These are phyloP conservation scores for Dispira parvispora DNA, from an alignment of 192 early-diverging fungal species.

Conservation along the genomic window DNA sequence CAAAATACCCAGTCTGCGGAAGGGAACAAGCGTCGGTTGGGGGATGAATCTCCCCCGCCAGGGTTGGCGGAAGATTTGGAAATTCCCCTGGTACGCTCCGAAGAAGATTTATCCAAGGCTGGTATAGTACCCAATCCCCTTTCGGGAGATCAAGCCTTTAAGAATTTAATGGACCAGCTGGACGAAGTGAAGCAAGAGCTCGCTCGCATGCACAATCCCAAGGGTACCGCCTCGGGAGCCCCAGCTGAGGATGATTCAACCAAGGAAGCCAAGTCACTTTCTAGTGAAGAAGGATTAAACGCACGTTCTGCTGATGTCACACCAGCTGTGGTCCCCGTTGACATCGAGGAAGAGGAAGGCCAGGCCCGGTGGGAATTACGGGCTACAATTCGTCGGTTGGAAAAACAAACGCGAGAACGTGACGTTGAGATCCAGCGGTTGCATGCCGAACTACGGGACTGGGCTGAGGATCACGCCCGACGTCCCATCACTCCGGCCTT, in stretches of 20 bases:
- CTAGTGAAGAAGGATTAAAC: not conserved
- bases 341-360: not conserved
- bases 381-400: slow-evolving; percentile 5
- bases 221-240: not conserved
- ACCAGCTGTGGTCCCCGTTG: not conserved
- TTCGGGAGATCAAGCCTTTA: too few species aligned
- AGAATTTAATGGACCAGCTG: not conserved
- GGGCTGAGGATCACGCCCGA: too few species aligned
- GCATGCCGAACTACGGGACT: not conserved
- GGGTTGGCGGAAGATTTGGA: not conserved
- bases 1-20: too few species aligned
- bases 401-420: not conserved
- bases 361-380: slow-evolving; percentile 1
- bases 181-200: slow-evolving; percentile 8
- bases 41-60: not conserved
- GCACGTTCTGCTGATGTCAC: not conserved
- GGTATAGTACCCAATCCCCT: too few species aligned
- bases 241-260: not conserved
- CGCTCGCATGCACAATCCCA: not conserved
- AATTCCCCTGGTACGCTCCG: too few species aligned
- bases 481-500: too few species aligned
- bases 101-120: too few species aligned
- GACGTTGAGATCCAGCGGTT: not conserved
- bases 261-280: too few species aligned
- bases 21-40: not conserved